Conservation (phyloP, 148 eudicot genomes). For the Spergularia marina region DNA sequence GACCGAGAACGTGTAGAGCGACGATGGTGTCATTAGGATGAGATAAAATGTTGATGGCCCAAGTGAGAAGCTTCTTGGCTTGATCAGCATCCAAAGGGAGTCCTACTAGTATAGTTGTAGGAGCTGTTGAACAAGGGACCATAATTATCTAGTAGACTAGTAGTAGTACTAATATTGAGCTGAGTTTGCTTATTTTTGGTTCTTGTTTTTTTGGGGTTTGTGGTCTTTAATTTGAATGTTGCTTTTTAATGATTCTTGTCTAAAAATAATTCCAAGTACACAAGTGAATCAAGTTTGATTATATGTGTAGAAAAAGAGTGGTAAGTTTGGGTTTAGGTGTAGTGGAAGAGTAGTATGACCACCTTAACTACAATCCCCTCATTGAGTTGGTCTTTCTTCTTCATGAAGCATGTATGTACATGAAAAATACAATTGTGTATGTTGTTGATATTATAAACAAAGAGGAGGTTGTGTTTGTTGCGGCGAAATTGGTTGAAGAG, state of each 20-base stretch:
- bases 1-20: conserved; percentile 73
- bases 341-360: conserved; percentile 40
- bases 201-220: not conserved
- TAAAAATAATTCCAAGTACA: conserved; percentile 17
- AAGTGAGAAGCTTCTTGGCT: conserved; percentile 52
- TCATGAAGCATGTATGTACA: conserved; percentile 48
- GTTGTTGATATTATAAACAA: no score
- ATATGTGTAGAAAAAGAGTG: conserved; percentile 29
- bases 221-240: not conserved
- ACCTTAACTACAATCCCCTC: conserved; percentile 26
- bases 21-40: conserved; percentile 66
- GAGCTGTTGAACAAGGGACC: conserved; percentile 37
- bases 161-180: not conserved
- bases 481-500: no score
- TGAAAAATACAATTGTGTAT: no score
- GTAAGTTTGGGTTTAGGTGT: conserved; percentile 29
- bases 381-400: conserved; percentile 42
- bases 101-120: conserved; percentile 64
- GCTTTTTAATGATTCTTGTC: conserved; percentile 16
- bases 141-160: conserved; percentile 3
- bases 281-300: conserved; percentile 27
- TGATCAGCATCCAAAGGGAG: conserved; percentile 46
- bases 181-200: not conserved
- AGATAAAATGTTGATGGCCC: conserved; percentile 54
- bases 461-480: no score